Evolutionary conservation across 768 basidiomycete genomes (phyloP).

Genomic region (Serendipita vermifera): DNA sequence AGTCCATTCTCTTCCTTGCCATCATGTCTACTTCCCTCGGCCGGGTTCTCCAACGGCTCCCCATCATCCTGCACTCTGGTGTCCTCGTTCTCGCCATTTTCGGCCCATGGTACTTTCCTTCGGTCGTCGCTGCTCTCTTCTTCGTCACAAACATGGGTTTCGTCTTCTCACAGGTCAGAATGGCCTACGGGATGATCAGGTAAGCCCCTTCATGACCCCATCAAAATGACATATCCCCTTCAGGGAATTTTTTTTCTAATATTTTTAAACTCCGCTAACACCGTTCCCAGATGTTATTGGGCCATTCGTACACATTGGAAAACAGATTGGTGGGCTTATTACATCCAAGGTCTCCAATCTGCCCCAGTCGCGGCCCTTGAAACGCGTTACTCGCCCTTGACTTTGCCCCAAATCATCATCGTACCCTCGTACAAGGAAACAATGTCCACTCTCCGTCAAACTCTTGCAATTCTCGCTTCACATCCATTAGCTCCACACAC

Average conservation of each 20-base stretch:
- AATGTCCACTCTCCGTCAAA: constrained; percentile 15
- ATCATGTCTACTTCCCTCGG: too few relatives aligned
- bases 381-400: neutral
- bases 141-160: constrained; percentile 8
- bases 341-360: neutral
- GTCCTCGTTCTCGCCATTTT: constrained; percentile 6
- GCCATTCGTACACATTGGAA: neutral
- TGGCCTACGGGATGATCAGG: constrained; percentile 11
- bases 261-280: too few relatives aligned
- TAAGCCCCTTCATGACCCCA: neutral
- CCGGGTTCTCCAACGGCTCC: neutral
- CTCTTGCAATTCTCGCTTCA: constrained; percentile 19
- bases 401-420: constrained; percentile 12
- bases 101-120: constrained; percentile 4
- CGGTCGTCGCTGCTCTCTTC: neutral
- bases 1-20: too few relatives aligned
- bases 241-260: too few relatives aligned
- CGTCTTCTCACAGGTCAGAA: neutral
- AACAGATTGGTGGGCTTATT: neutral
- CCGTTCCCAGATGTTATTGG: neutral
- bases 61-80: neutral
- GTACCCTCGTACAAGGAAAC: constrained; percentile 12
- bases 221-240: too few relatives aligned
- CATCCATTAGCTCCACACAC: constrained; percentile 17
- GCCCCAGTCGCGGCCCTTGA: neutral